Evolutionary conservation across 306 rosid genomes (phyloP).

Genomic region (Sindora glabra): DNA sequence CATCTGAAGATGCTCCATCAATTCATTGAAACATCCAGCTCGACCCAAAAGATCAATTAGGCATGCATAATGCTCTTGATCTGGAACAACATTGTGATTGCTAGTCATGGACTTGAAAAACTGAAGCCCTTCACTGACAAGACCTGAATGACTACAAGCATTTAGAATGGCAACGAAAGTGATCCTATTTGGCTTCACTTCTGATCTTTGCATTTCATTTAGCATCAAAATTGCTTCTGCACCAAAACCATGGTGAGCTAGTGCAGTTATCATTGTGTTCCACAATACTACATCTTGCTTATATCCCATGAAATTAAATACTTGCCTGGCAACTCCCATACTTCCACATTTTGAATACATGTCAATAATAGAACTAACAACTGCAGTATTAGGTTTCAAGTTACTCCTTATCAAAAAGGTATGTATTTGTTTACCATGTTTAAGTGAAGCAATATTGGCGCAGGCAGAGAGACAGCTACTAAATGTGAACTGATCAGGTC

Average conservation of each 20-base stretch:
- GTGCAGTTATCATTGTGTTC: conserved; percentile 68
- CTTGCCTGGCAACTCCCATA: too few species aligned
- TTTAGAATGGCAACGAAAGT: conserved; percentile 54
- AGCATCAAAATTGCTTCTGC: conserved; percentile 47
- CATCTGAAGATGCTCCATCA: conserved; percentile 35
- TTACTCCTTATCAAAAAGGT: conserved; percentile 45
- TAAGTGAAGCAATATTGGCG: conserved; percentile 49
- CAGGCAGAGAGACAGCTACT: conserved; percentile 79
- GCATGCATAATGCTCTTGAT: conserved; percentile 73
- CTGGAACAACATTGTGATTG: conserved; percentile 48
- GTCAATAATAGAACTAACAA: conserved; percentile 67
- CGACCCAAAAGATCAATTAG: conserved; percentile 64
- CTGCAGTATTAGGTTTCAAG: conserved; percentile 54
- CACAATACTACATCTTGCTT: conserved; percentile 63
- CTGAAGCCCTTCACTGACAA: conserved; percentile 58
- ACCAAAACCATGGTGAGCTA: conserved; percentile 60
- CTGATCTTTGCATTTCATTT: conserved; percentile 45
- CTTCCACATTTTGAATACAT: conserved; percentile 80
- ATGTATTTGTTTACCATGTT: conserved; percentile 68
- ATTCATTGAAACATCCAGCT: conserved; percentile 41
- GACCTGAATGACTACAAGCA: conserved; percentile 75
- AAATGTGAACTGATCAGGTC: conserved; percentile 74
- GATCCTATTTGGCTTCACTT: conserved; percentile 53
- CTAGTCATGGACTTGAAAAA: conserved; percentile 55
- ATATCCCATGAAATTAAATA: conserved; percentile 39